These are phyloP conservation scores for Dryas integrifolia DNA, from an alignment of 331 rosid species.

Conservation along the genomic window DNA sequence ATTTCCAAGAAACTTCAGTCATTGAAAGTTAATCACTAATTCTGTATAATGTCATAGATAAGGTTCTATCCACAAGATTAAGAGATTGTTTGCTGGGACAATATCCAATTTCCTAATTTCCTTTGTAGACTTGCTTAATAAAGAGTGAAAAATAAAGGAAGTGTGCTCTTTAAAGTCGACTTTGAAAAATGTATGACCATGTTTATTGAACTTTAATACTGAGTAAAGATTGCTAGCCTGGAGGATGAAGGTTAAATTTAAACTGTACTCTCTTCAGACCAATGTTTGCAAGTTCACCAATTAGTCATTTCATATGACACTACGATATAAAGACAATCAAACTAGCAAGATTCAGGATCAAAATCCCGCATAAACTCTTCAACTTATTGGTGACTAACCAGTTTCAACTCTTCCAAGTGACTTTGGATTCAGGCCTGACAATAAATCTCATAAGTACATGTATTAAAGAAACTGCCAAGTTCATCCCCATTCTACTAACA, in stretches of 20 bases:
- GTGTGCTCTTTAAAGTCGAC: too few relatives aligned
- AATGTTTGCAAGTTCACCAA: not conserved
- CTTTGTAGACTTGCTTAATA: not conserved
- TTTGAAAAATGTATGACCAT: too few relatives aligned
- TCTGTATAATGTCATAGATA: not conserved
- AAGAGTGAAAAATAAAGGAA: too few relatives aligned
- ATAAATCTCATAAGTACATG: not conserved
- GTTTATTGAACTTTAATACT: not conserved
- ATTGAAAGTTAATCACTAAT: not conserved
- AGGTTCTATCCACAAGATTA: not conserved
- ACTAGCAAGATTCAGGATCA: not conserved
- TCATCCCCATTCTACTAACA: slow-evolving; percentile 5
- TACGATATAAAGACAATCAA: not conserved
- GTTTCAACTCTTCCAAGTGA: not conserved
- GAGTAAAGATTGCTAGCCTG: not conserved
- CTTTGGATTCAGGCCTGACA: not conserved
- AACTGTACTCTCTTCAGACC: not conserved
- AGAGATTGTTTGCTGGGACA: not conserved
- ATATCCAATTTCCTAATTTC: not conserved
- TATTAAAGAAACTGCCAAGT: not conserved
- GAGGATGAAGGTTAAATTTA: not conserved
- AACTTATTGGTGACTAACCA: not conserved
- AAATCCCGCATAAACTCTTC: not conserved
- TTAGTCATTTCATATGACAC: not conserved
- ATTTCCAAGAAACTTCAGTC: not conserved